These are phyloP conservation scores for Jacaranda copaia DNA, from an alignment of 257 asterid species.

Conservation along the genomic window DNA sequence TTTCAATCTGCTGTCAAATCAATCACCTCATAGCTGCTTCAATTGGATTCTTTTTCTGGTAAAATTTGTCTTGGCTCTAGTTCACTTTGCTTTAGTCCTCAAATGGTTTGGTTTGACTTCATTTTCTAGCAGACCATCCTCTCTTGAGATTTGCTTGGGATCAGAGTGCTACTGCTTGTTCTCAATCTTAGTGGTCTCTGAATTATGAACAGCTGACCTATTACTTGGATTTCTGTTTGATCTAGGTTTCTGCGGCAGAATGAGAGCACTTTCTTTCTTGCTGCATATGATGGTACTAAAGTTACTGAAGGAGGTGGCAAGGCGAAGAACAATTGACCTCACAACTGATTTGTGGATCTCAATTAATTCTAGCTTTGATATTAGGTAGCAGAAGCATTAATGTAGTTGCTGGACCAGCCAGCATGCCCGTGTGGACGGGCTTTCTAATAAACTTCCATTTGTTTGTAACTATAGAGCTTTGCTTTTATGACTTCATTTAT, in stretches of 20 bases:
- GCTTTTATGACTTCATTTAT: not conserved
- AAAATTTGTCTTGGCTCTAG: not conserved
- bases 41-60: not conserved
- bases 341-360: not conserved
- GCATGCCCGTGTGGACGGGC: constrained; percentile 21
- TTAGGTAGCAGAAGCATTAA: constrained; percentile 28
- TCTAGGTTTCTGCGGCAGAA: constrained; percentile 68
- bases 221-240: constrained; percentile 18
- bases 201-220: constrained; percentile 11
- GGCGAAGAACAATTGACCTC: constrained; percentile 48
- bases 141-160: no score
- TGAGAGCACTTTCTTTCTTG: constrained; percentile 46
- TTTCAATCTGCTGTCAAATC: not conserved
- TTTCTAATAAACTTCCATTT: not conserved
- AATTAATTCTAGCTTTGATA: not conserved
- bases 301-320: constrained; percentile 47
- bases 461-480: constrained; percentile 15
- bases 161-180: no score
- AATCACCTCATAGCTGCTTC: not conserved
- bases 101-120: no score
- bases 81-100: no score
- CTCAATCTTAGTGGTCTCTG: not conserved
- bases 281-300: constrained; percentile 51
- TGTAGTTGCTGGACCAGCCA: constrained; percentile 17
- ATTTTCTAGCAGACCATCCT: no score